Base-by-base conservation (phyloP, 2,329 filamentous ascomycete genomes). In the Phialophora tarda region DNA sequence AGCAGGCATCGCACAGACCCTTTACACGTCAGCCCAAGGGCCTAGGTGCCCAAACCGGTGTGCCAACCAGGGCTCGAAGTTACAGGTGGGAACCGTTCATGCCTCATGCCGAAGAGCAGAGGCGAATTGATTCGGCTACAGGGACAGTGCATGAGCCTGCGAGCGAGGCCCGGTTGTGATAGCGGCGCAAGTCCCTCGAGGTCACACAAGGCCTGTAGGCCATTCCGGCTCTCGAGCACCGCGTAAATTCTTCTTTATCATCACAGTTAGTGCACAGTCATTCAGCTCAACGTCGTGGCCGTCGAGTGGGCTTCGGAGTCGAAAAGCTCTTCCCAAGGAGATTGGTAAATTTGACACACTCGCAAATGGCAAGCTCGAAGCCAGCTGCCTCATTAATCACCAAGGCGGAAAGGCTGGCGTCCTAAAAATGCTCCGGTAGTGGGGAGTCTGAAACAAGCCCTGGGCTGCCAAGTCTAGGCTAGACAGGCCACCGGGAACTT, bases 31-130 rank as follows among this genome's bases (percentile, higher is more conserved):
- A 12, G 48, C 21, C 21, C 48, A 28, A 12, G 24, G 21, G 21
- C 10, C 48, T 24, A 51, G 21, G 48, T 51, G 24, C 48, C 48
- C 10, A 17, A 51, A 51, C 24, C 24, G 48, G 48, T 24, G 53
- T 55, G 53, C 53, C n/a, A 14, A 21, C 53, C 24, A 55, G 28
- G 53, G 53, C 48, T 17, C 48, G 21, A 55, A n/a, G 26, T 55
- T 21, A 28, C 24, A 55, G 60, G 62, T 62, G 62, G 65, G 62
- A 68, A 66, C 67, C 55, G 67, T 69, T 69, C 67, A 69, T 69
- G 67, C 64, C 59, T 62, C 57, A 66, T 58, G 59, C 60, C 67
- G 67, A 61, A 24, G 54, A 51, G 28, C 28, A 44, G 14, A 63
- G 53, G 53, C 53, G 28, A 34, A 55, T 55, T 32, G 48, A 30